Base-by-base conservation (phyloP, 345 rosid species). In the Clarkia xantiana region DNA sequence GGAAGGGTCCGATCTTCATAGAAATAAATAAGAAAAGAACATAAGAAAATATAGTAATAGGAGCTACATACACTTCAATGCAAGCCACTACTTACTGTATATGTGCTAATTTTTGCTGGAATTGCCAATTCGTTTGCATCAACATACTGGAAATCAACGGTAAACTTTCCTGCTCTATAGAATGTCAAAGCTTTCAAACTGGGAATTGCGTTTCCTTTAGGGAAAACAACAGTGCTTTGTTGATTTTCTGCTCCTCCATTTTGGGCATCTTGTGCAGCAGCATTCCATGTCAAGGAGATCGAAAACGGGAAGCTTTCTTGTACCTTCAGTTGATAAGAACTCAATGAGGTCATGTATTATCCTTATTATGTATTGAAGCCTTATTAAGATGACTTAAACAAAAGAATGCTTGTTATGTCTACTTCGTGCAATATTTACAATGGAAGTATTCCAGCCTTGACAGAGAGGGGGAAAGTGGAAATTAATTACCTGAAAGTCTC, bases 1-100 rank as follows among this genome's bases (percentile, higher is more conserved):
- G 96, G 73, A 91, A 84, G 56, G 98, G 98, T 52, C 96, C 98
- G 34, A 91, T 78, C 98, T 86, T 71, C 62, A n/a, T n/a, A n/a
- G n/a, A n/a, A n/a, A n/a, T n/a, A n/a, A n/a, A n/a, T n/a, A n/a
- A n/a, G n/a, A n/a, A 62, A 14, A 42, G 17, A 40, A n/a, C 17
- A 14, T 66, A 67, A 47, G 14, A n/a, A n/a, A 2, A 8, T 43
- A 43, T 14, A 43, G 13, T 7, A 1, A 25, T 16, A 47, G n/a
- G n/a, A n/a, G n/a, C n/a, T n/a, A n/a, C n/a, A n/a, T n/a, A n/a
- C n/a, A n/a, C n/a, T n/a, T n/a, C 14, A 12, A 7, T 12, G 14
- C 14, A 43, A 23, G 9, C 41, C 22, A 9, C 18, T 50, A 19
- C 41, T 49, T 54, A 90, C 97, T 71, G 78, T 76, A 59, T 90